These are phyloP conservation scores for Schizochytrium sp. DNA, from an alignment of 108 stramenopile species.

Conservation along the genomic window DNA sequence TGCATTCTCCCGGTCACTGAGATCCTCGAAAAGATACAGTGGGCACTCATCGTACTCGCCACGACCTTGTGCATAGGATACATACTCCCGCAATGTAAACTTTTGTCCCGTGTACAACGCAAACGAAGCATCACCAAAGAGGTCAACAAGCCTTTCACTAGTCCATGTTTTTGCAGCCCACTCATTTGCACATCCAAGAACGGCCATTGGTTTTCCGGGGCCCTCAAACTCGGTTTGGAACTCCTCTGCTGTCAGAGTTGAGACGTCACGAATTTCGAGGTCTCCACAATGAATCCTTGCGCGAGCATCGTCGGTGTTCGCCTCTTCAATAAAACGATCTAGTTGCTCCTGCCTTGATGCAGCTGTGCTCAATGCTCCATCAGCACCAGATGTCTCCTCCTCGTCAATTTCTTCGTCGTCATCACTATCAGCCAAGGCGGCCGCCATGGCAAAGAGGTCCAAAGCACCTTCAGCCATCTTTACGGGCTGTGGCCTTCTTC, in stretches of 20 bases:
- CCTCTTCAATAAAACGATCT: not conserved
- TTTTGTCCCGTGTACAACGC: constrained; percentile 36
- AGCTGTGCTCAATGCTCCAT: not conserved
- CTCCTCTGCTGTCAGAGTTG: not conserved
- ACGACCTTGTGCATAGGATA: constrained; percentile 55
- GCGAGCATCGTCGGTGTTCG: not conserved
- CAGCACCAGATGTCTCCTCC: not conserved
- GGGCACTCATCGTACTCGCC: constrained; percentile 90
- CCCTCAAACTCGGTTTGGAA: constrained; percentile 47
- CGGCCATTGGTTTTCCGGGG: constrained; percentile 53
- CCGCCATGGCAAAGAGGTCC: constrained; percentile 60
- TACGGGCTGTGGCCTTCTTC: not conserved
- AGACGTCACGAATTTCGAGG: not conserved
- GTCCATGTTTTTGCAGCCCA: not conserved
- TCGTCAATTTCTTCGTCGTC: constrained; percentile 15
- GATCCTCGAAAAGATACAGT: constrained; percentile 93
- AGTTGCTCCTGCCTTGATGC: not conserved
- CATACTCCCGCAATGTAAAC: constrained; percentile 58
- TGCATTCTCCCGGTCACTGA: constrained; percentile 66
- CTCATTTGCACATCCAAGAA: not conserved
- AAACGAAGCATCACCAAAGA: constrained; percentile 3
- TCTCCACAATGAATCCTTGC: not conserved
- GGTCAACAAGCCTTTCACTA: not conserved
- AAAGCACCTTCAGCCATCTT: constrained; percentile 9
- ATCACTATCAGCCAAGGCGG: constrained; percentile 23